phyloP scores from a whole-genome alignment of 2,329 filamentous ascomycete species.

The Trichoderma arundinaceum region DNA sequence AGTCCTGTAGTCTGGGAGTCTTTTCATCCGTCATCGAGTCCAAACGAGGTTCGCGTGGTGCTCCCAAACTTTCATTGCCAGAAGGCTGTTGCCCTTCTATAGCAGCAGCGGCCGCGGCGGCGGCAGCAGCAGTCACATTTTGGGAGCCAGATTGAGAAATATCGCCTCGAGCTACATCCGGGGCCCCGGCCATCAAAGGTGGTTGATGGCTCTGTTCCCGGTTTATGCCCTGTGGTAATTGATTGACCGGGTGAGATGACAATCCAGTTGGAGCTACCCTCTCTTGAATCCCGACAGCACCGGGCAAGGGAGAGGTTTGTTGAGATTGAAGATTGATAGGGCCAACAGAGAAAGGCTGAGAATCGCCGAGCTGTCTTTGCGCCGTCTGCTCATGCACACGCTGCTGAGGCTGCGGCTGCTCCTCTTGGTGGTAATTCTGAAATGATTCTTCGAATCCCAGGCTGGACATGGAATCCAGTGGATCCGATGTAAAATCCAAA shows the following conservation, averaged over 20 bases:
- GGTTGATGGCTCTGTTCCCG: background rate
- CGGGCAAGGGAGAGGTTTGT: background rate
- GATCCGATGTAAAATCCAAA: conserved; percentile 40
- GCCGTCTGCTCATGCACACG: background rate
- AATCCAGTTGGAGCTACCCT: background rate
- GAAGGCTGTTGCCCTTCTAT: background rate
- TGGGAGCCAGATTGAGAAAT: background rate
- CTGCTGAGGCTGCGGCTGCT: conserved; percentile 26
- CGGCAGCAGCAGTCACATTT: background rate
- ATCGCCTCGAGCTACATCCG: background rate
- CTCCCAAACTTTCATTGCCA: background rate
- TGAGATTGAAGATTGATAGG: background rate
- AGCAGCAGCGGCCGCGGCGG: background rate
- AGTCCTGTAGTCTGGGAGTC: conserved; percentile 9
- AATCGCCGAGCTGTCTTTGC: conserved; percentile 5
- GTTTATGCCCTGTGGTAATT: background rate
- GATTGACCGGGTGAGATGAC: background rate
- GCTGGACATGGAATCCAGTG: conserved; percentile 38
- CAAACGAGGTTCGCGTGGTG: background rate
- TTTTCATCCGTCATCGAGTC: conserved; percentile 15
- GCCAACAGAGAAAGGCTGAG: background rate
- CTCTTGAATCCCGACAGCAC: background rate
- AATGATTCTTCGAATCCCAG: conserved; percentile 34
- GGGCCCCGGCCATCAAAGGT: background rate
- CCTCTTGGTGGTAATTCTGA: conserved; percentile 27